Evolutionary conservation across 2,329 filamentous ascomycete genomes (phyloP).

Genomic region (Sordariomycetes sp.): DNA sequence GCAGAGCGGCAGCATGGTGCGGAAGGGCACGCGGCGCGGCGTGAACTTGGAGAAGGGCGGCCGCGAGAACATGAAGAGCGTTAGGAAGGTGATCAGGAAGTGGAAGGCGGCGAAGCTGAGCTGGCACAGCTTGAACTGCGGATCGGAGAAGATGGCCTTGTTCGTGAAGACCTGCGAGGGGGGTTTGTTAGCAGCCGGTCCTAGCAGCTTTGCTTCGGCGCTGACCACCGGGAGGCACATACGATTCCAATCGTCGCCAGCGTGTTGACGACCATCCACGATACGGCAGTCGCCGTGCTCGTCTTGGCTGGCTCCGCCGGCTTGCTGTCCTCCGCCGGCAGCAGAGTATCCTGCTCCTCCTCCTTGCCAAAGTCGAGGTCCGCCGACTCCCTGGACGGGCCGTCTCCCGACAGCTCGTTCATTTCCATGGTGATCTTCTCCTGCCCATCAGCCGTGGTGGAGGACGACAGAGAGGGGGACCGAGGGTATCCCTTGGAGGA

Average conservation of each 20-base stretch:
- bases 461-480: slow-evolving; percentile 1
- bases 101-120: slow-evolving; percentile 59
- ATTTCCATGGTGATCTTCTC: slow-evolving; percentile 18
- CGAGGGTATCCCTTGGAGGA: background rate
- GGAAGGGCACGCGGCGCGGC: slow-evolving; percentile 41
- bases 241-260: slow-evolving; percentile 54
- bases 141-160: slow-evolving; percentile 58
- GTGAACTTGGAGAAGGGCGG: slow-evolving; percentile 48
- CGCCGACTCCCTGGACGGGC: background rate
- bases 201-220: background rate
- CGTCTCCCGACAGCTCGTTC: slow-evolving; percentile 6
- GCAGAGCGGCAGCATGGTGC: slow-evolving; percentile 52
- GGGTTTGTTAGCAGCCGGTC: background rate
- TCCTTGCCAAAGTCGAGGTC: slow-evolving; percentile 13
- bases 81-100: slow-evolving; percentile 55
- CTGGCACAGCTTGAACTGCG: slow-evolving; percentile 49
- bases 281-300: slow-evolving; percentile 25
- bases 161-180: slow-evolving; percentile 52
- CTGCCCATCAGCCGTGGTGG: background rate
- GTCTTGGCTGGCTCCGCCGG: slow-evolving; percentile 20
- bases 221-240: slow-evolving; percentile 13
- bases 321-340: slow-evolving; percentile 22
- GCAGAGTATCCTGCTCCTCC: slow-evolving; percentile 28
- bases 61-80: slow-evolving; percentile 50
- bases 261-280: slow-evolving; percentile 53